These are phyloP conservation scores for Pueraria montana DNA, from an alignment of 306 rosid genomes.

Conservation along the genomic window DNA sequence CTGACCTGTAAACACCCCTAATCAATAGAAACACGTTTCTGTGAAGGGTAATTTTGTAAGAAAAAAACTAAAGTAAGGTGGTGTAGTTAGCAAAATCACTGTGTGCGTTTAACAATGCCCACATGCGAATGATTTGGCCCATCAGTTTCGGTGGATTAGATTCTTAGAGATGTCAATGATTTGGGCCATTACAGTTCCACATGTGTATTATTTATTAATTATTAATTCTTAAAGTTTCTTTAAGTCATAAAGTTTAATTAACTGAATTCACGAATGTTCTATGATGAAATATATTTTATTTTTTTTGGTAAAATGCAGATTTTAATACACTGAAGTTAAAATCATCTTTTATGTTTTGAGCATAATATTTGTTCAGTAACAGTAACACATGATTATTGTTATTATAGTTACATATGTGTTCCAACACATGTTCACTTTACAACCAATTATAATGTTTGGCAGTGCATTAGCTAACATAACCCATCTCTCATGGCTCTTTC, in stretches of 20 bases:
- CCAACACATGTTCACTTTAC: neutral
- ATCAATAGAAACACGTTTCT: too few relatives aligned
- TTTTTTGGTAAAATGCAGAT: neutral
- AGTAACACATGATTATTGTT: neutral
- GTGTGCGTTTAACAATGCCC: too few relatives aligned
- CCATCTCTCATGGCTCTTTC: constrained; percentile 46
- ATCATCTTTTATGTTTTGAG: neutral
- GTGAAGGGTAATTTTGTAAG: too few relatives aligned
- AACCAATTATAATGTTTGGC: constrained; percentile 12
- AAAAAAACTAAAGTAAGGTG: too few relatives aligned
- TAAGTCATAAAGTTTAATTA: neutral
- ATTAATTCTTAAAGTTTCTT: neutral
- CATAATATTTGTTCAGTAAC: neutral
- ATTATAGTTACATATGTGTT: neutral
- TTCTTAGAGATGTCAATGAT: too few relatives aligned
- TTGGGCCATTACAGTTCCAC: too few relatives aligned
- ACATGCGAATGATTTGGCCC: too few relatives aligned
- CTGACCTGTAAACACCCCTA: too few relatives aligned
- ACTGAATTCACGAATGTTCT: neutral
- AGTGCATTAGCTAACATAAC: constrained; percentile 4
- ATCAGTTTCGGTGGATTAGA: too few relatives aligned
- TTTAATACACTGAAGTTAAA: neutral
- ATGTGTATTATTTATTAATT: neutral
- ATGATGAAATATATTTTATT: neutral
- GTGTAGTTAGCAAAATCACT: too few relatives aligned